Evolutionary conservation across 768 basidiomycete species (phyloP).

Genomic region (Tubosaeta sp.): DNA sequence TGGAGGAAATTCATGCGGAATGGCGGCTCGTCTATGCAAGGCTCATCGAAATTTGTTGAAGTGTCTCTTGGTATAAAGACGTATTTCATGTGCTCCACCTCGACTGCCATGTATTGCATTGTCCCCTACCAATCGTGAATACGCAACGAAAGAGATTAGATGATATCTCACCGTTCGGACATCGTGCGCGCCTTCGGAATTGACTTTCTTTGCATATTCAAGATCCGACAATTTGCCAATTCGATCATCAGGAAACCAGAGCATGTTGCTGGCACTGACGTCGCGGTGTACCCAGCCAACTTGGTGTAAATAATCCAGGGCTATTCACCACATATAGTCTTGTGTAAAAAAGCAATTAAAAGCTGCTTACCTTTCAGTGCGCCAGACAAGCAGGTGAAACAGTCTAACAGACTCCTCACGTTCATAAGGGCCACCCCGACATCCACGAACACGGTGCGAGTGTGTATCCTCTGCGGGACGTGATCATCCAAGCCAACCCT

Average conservation of each 20-base stretch:
- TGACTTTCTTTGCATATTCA: slow-evolving; percentile 6
- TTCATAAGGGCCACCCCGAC: background rate
- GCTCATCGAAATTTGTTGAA: too few relatives aligned
- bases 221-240: slow-evolving; percentile 12
- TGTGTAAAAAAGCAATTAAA: background rate
- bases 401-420: background rate
- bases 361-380: background rate
- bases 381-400: background rate
- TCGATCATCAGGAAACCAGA: background rate
- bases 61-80: background rate
- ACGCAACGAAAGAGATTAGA: background rate
- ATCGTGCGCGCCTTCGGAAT: background rate
- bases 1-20: slow-evolving; percentile 15
- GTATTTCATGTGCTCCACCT: background rate
- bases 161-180: slow-evolving; percentile 7
- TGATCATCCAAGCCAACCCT: background rate
- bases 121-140: slow-evolving; percentile 8
- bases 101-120: slow-evolving; percentile 10
- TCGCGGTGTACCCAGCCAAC: background rate
- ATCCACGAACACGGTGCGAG: background rate
- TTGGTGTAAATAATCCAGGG: background rate
- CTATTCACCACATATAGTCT: background rate
- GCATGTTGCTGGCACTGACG: background rate
- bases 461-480: background rate
- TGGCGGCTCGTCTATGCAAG: background rate